These are phyloP conservation scores for Cryptosporidium parvum DNA, from an alignment of 169 alveolate genomes.

Conservation along the genomic window DNA sequence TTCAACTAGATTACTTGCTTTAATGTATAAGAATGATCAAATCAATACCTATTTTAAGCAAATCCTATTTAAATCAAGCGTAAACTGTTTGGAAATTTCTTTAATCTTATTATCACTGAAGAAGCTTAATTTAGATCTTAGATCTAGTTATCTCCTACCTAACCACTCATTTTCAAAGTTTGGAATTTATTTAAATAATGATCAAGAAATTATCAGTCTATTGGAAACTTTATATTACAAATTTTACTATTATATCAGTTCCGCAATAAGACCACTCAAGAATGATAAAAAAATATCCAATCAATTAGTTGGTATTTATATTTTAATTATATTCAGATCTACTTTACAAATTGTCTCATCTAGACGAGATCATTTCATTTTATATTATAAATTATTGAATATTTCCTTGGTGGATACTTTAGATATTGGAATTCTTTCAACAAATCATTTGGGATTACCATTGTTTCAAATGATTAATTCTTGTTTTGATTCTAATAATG, in stretches of 20 bases:
- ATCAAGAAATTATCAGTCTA: not conserved
- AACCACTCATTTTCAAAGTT: not conserved
- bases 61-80: not conserved
- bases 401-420: conserved; percentile 65
- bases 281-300: not conserved
- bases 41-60: not conserved
- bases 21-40: not conserved
- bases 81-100: conserved; percentile 4
- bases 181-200: not conserved
- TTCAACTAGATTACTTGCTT: not conserved
- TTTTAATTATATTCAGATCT: not conserved
- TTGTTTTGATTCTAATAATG: conserved; percentile 12
- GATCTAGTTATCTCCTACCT: not conserved
- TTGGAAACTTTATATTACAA: conserved; percentile 20
- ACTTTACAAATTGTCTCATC: not conserved
- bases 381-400: conserved; percentile 5
- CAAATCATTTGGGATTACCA: conserved; percentile 2
- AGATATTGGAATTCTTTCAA: conserved; percentile 8
- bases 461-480: not conserved
- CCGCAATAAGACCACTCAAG: not conserved
- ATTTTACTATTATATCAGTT: not conserved
- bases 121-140: not conserved
- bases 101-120: not conserved
- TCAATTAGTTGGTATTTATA: conserved; percentile 3
- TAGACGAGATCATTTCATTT: not conserved